Evolutionary conservation across 352 stramenopile species (phyloP).

Genomic region (Pythium graminicola): DNA sequence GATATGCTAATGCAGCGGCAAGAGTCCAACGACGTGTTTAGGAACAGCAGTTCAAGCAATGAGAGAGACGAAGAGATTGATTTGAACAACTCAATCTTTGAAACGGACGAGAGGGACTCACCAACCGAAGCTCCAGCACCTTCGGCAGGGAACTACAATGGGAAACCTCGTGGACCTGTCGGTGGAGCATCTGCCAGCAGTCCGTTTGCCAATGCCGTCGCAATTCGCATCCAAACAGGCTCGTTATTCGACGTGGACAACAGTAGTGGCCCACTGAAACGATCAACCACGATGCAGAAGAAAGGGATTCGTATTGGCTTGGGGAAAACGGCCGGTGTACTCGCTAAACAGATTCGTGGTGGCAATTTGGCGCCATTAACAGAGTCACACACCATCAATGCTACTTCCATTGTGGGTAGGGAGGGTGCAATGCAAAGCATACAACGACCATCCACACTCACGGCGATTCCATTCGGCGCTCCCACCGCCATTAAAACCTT

Average conservation of each 20-base stretch:
- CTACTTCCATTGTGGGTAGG: too few species aligned
- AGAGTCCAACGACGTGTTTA: too few species aligned
- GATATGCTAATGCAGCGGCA: neutral
- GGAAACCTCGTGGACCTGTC: neutral
- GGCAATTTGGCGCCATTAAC: too few species aligned
- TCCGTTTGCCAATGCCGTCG: neutral
- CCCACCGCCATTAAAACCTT: neutral
- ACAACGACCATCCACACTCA: neutral
- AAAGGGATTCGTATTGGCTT: neutral
- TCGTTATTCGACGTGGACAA: constrained; percentile 5
- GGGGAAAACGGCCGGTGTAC: neutral
- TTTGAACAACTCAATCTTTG: neutral
- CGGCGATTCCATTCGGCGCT: neutral
- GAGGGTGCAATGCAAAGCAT: neutral
- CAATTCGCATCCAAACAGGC: constrained; percentile 4
- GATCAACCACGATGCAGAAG: neutral
- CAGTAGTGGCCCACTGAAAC: neutral
- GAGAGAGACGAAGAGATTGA: too few species aligned
- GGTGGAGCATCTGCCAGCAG: neutral
- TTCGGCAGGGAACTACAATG: neutral
- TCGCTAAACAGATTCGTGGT: neutral
- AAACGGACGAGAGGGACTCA: too few species aligned
- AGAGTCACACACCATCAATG: neutral
- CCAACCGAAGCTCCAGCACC: neutral
- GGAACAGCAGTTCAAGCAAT: too few species aligned